Conservation (phyloP, 257 asterid genomes). For the Paulownia fortunei region DNA sequence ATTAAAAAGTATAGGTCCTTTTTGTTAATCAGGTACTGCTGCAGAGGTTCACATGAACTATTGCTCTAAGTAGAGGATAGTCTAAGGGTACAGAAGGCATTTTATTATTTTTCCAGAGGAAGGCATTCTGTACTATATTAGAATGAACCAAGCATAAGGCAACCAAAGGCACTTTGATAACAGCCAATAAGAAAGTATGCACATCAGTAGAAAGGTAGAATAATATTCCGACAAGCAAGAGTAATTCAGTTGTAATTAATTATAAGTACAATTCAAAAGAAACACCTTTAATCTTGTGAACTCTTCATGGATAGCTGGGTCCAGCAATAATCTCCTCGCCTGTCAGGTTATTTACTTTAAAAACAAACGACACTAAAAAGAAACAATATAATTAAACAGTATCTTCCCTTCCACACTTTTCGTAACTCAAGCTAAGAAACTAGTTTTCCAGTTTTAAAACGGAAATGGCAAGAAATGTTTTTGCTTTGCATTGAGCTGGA, state of each 20-base stretch:
- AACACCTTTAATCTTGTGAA: conserved; percentile 87
- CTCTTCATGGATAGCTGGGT: conserved; percentile 98
- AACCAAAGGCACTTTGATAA: conserved; percentile 2
- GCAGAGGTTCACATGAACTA: neutral
- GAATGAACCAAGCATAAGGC: neutral
- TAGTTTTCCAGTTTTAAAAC: neutral
- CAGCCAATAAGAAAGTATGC: neutral
- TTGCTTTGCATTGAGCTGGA: neutral
- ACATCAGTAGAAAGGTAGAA: neutral
- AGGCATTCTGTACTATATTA: neutral
- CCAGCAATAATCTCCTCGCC: conserved; percentile 91
- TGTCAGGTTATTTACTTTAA: conserved; percentile 44
- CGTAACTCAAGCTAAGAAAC: neutral
- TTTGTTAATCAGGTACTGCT: neutral
- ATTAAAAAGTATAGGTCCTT: conserved; percentile 1
- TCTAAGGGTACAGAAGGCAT: neutral
- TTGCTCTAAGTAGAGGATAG: neutral
- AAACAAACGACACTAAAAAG: neutral
- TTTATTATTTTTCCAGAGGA: neutral
- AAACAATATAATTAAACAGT: neutral
- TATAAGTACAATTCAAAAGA: conserved; percentile 22
- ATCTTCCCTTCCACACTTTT: neutral
- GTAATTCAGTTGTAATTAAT: conserved; percentile 18
- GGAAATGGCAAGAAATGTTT: neutral
- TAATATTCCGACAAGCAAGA: neutral